Percentiles rank a stretch among this genome's conserved stretches.
Conservation (phyloP, 331 rosid genomes). For the Telfairia occidentalis region DNA sequence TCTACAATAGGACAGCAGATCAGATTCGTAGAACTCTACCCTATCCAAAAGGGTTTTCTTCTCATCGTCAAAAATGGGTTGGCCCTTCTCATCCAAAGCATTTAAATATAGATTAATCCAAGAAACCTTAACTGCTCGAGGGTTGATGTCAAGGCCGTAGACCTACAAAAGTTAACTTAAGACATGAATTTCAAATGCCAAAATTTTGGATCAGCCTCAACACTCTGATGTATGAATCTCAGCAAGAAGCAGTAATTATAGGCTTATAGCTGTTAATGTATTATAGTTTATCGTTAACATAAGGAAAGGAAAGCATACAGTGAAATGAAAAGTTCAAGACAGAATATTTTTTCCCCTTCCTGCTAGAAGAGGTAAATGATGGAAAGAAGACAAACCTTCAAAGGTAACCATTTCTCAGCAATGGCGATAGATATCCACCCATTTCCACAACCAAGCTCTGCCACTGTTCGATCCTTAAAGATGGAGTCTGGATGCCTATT, state of each 20-base stretch:
- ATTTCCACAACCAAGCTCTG: conserved; percentile 97
- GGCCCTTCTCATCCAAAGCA: conserved; percentile 77
- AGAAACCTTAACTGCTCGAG: conserved; percentile 79
- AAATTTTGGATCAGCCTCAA: not conserved
- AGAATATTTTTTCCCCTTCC: not conserved
- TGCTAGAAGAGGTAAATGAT: not conserved
- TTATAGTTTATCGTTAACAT: not conserved
- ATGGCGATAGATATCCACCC: conserved; percentile 99
- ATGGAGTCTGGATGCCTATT: conserved; percentile 75
- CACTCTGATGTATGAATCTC: not conserved
- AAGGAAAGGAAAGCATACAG: not conserved
- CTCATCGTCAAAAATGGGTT: conserved; percentile 63
- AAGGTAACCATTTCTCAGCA: conserved; percentile 89
- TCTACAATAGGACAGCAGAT: conserved; percentile 75
- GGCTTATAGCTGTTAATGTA: not conserved
- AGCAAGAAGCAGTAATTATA: not conserved
- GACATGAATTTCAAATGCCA: conserved; percentile 1
- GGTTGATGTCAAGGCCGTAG: conserved; percentile 93
- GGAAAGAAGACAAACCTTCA: conserved; percentile 40
- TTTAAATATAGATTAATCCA: conserved; percentile 87
- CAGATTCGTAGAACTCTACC: conserved; percentile 90
- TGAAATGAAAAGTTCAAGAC: not conserved
- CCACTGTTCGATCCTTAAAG: conserved; percentile 66
- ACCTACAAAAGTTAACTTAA: conserved; percentile 37
- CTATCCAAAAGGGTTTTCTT: conserved; percentile 80